Evolutionary conservation across 179 eudicot species (phyloP).

Genomic region (Corrigiola litoralis): DNA sequence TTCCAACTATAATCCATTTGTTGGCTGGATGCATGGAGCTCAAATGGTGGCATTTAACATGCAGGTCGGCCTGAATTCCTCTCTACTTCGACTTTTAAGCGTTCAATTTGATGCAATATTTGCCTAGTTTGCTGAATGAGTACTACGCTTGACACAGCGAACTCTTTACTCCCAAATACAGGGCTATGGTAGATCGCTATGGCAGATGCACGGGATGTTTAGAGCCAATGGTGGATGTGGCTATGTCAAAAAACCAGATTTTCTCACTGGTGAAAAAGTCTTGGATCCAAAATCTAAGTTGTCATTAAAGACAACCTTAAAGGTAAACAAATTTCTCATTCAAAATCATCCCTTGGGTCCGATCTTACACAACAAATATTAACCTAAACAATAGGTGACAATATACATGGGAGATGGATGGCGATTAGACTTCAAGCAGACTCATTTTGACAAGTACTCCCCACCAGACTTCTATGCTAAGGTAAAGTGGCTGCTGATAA

Average conservation of each 20-base stretch:
- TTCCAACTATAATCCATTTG: conserved; percentile 74
- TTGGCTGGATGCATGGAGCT: conserved; percentile 97
- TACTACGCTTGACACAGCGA: not conserved
- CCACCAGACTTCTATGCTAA: conserved; percentile 84
- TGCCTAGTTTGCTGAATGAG: not conserved
- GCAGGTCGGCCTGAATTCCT: conserved; percentile 52
- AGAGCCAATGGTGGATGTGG: conserved; percentile 90
- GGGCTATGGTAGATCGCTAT: conserved; percentile 80
- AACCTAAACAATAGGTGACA: conserved; percentile 49
- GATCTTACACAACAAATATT: not conserved
- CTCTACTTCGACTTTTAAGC: no score
- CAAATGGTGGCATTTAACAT: conserved; percentile 98
- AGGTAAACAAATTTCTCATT: conserved; percentile 34
- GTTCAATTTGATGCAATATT: no score
- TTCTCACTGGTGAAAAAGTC: conserved; percentile 41
- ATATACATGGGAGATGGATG: conserved; percentile 93
- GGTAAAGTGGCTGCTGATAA: conserved; percentile 53
- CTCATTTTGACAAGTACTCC: conserved; percentile 75
- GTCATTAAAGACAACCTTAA: conserved; percentile 56
- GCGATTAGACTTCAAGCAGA: conserved; percentile 78
- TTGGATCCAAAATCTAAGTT: conserved; percentile 58
- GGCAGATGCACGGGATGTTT: conserved; percentile 96
- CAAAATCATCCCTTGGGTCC: not conserved
- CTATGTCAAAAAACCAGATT: conserved; percentile 76
- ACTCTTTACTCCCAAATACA: conserved; percentile 21